phyloP scores from a whole-genome alignment of 352 stramenopile species.

The Pythium guiyangense region DNA sequence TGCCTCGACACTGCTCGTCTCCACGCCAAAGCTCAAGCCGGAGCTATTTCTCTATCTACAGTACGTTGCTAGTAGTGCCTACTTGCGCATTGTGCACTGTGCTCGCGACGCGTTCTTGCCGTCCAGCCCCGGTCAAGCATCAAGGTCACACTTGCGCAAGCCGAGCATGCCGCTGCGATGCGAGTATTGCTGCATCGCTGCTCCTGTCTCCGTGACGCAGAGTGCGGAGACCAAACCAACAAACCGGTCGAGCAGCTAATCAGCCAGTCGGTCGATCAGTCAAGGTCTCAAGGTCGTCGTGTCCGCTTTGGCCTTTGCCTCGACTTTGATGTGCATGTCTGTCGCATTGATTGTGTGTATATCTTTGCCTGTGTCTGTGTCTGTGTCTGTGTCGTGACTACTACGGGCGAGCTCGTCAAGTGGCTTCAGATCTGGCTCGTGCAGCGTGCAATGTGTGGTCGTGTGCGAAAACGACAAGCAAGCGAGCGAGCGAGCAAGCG shows the following conservation, averaged over 20 bases:
- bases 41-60: too few species aligned
- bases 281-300: too few species aligned
- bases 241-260: too few species aligned
- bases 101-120: too few species aligned
- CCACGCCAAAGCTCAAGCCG: too few species aligned
- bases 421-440: neutral
- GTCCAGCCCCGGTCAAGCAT: neutral
- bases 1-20: too few species aligned
- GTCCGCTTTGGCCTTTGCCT: too few species aligned
- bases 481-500: too few species aligned
- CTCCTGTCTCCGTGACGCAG: neutral
- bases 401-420: neutral
- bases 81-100: too few species aligned
- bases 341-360: neutral
- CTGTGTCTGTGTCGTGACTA: neutral
- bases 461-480: too few species aligned
- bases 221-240: neutral
- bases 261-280: neutral
- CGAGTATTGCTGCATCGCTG: neutral
- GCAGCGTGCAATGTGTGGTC: neutral
- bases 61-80: too few species aligned
- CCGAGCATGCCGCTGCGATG: neutral
- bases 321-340: neutral
- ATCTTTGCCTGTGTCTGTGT: neutral
- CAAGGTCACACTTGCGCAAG: neutral